phyloP scores from a whole-genome alignment of 73 alveolate genomes.

The Durusdinium trenchii region DNA sequence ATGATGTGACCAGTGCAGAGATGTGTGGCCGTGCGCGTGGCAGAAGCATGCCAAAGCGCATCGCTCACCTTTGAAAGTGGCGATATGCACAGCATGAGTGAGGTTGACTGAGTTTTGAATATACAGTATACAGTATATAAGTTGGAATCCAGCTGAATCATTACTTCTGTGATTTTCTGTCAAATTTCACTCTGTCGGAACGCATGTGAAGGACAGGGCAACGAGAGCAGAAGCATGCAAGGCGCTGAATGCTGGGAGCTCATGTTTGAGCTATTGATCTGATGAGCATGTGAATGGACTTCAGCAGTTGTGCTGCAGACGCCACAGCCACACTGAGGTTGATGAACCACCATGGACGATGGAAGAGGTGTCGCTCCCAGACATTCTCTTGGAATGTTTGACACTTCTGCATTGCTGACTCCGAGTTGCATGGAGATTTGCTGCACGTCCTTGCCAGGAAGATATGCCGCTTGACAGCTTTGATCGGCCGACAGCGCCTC shows the following conservation, averaged over 20 bases:
- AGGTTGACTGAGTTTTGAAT: no score
- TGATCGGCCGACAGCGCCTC: conserved; percentile 3
- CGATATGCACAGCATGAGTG: no score
- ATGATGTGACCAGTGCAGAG: conserved; percentile 30
- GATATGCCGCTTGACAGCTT: not conserved
- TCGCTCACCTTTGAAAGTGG: no score
- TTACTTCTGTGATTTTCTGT: no score
- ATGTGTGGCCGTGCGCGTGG: no score
- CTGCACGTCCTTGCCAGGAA: not conserved
- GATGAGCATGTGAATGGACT: no score
- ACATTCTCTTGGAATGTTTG: no score
- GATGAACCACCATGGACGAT: not conserved
- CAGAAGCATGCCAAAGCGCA: no score
- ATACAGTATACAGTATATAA: no score
- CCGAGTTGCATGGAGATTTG: not conserved
- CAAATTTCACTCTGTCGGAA: no score
- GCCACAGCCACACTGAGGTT: not conserved
- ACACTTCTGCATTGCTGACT: not conserved
- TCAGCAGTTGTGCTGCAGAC: not conserved
- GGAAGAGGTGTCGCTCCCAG: conserved; percentile 6
- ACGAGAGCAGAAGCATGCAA: conserved; percentile 47
- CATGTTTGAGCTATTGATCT: not conserved
- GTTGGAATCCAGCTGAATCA: no score
- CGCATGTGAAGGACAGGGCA: not conserved
- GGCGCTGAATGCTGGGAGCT: conserved; percentile 3